Evolutionary conservation across 257 asterid genomes (phyloP).

Genomic region (Avicennia marina): DNA sequence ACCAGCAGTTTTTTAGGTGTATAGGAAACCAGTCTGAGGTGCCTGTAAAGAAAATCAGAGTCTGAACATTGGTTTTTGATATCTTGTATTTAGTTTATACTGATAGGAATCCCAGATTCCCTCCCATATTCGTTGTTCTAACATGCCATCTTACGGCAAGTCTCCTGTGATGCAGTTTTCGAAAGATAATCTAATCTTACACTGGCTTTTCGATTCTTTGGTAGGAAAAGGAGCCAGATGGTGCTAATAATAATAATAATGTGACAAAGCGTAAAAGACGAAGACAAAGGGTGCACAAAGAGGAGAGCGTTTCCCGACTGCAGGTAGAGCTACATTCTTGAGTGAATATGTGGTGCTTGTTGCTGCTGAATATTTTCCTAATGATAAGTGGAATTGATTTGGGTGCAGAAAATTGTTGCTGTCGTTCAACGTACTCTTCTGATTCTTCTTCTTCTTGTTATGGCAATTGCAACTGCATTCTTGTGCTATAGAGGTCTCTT

Average conservation of each 20-base stretch:
- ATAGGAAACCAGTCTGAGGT: no score
- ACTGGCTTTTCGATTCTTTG: slow-evolving; percentile 9
- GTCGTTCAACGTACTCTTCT: slow-evolving; percentile 35
- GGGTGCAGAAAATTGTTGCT: slow-evolving; percentile 41
- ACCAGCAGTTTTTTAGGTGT: no score
- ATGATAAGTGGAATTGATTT: slow-evolving; percentile 8
- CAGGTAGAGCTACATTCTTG: slow-evolving; percentile 43
- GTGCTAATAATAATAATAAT: slow-evolving; percentile 28
- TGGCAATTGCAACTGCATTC: slow-evolving; percentile 36
- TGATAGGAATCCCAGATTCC: no score
- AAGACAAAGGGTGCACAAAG: slow-evolving; percentile 46
- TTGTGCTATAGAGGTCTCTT: slow-evolving; percentile 58
- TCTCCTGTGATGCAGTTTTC: background rate
- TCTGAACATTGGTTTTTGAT: no score
- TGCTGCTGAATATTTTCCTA: slow-evolving; percentile 11
- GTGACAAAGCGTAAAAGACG: slow-evolving; percentile 59
- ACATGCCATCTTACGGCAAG: background rate
- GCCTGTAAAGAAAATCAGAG: no score
- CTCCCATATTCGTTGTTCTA: background rate
- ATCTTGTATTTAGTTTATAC: no score
- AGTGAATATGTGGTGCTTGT: background rate
- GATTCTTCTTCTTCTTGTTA: slow-evolving; percentile 26
- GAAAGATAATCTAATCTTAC: background rate
- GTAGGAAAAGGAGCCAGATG: slow-evolving; percentile 58
- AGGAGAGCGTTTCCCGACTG: slow-evolving; percentile 39